A percentile compares a stretch with the other conserved stretches of the same genome.
phyloP scores from a whole-genome alignment of 768 basidiomycete species.

The Termitomyces sp. region DNA sequence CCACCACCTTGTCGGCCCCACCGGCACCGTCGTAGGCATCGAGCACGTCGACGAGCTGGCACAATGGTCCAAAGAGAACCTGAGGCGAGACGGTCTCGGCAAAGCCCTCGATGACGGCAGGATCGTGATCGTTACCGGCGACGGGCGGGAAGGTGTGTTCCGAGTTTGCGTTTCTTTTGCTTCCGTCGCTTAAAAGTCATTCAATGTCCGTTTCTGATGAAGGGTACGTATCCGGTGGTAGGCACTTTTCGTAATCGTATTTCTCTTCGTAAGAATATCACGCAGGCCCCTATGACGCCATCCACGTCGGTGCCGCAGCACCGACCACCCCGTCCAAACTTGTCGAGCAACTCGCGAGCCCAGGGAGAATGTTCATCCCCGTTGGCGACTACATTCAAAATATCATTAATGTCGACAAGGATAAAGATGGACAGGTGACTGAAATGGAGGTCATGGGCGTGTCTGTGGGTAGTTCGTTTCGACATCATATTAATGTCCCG shows the following conservation, averaged over 20 bases:
- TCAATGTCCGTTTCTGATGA: neutral
- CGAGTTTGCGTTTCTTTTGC: neutral
- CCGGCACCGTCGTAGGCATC: constrained; percentile 75
- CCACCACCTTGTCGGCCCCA: constrained; percentile 56
- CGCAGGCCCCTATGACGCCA: constrained; percentile 68
- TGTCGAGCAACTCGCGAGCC: constrained; percentile 69
- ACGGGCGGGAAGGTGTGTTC: constrained; percentile 65
- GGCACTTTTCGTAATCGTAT: neutral
- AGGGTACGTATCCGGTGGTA: constrained; percentile 32
- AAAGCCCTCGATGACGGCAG: constrained; percentile 42
- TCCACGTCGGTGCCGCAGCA: constrained; percentile 94
- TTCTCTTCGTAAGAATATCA: neutral
- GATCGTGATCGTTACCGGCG: constrained; percentile 66
- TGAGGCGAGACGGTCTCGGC: constrained; percentile 59
- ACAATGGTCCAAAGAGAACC: constrained; percentile 61
- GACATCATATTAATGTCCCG: neutral
- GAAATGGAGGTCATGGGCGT: constrained; percentile 72
- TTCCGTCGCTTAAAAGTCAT: too few relatives aligned
- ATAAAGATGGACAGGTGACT: constrained; percentile 57
- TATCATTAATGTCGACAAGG: constrained; percentile 79
- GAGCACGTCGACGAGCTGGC: constrained; percentile 85
- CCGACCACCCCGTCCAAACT: constrained; percentile 64
- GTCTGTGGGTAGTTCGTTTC: constrained; percentile 43
- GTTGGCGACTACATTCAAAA: constrained; percentile 60
- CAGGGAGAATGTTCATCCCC: constrained; percentile 90